Percentiles rank a stretch among this genome's conserved stretches.
phyloP scores from a whole-genome alignment of 352 stramenopile genomes.

The Phytophthora tubulina region DNA sequence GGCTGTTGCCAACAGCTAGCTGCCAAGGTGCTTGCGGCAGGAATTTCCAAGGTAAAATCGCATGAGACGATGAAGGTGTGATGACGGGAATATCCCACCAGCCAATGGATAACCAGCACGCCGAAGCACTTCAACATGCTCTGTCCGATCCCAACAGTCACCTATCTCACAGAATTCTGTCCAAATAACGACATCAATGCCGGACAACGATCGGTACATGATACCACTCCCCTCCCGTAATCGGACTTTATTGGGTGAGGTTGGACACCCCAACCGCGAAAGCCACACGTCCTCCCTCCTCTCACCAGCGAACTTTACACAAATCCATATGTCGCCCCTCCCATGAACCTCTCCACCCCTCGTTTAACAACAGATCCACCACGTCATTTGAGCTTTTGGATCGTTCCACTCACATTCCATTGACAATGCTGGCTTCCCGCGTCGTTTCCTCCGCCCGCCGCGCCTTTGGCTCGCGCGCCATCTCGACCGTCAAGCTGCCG shows the following conservation, averaged over 20 bases:
- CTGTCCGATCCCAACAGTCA: conserved; percentile 6
- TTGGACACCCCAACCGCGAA: conserved; percentile 14
- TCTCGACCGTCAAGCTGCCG: conserved; percentile 82
- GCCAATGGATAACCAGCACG: conserved; percentile 7
- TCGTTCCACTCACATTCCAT: conserved; percentile 11
- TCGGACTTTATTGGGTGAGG: conserved; percentile 30
- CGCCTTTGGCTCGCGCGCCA: conserved; percentile 44
- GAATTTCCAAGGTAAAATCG: no score
- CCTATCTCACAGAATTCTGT: background rate
- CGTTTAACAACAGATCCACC: conserved; percentile 30
- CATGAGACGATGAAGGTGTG: conserved; percentile 7
- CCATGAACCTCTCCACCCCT: conserved; percentile 19
- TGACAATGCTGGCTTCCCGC: conserved; percentile 37
- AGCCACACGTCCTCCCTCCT: background rate
- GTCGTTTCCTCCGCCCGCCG: conserved; percentile 22
- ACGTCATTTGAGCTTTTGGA: conserved; percentile 45
- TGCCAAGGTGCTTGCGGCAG: no score
- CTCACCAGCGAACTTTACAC: background rate
- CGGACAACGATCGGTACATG: conserved; percentile 6
- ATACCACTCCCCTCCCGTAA: conserved; percentile 17
- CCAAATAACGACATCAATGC: background rate
- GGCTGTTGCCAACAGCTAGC: no score
- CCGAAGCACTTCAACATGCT: conserved; percentile 10
- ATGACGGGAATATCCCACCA: conserved; percentile 2
- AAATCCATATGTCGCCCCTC: conserved; percentile 35